A percentile compares a stretch with the other conserved stretches of the same genome.
Conservation (phyloP, 768 basidiomycete genomes). For the Pulveroboletus frians region DNA sequence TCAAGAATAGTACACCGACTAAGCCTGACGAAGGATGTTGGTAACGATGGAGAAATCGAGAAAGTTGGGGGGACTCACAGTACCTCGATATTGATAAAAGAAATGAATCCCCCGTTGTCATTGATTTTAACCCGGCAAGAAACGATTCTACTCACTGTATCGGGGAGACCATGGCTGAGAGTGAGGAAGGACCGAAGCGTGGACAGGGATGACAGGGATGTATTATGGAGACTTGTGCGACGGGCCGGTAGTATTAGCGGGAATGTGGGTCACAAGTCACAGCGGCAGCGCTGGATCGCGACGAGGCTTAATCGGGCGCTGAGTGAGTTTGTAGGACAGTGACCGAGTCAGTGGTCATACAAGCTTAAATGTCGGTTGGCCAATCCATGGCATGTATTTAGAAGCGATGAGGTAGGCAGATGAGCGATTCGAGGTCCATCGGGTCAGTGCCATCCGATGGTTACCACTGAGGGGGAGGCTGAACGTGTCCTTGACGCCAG, state of each 20-base stretch:
- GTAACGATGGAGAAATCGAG: not conserved
- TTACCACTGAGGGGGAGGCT: too few relatives aligned
- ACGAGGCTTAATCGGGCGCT: too few relatives aligned
- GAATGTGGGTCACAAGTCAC: too few relatives aligned
- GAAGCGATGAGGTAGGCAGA: too few relatives aligned
- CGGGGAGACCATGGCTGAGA: conserved; percentile 3
- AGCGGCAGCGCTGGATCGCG: too few relatives aligned
- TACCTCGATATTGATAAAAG: conserved; percentile 4
- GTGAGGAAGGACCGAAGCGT: not conserved
- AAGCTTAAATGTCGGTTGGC: too few relatives aligned
- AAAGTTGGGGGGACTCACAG: conserved; percentile 8
- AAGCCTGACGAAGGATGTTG: conserved; percentile 7
- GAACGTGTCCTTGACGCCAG: too few relatives aligned
- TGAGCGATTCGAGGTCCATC: too few relatives aligned
- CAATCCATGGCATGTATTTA: too few relatives aligned
- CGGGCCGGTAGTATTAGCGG: not conserved
- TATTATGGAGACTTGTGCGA: not conserved
- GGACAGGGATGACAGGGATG: not conserved
- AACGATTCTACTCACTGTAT: conserved; percentile 15
- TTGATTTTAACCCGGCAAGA: not conserved
- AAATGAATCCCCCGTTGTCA: not conserved
- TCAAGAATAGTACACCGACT: conserved; percentile 18
- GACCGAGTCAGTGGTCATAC: too few relatives aligned
- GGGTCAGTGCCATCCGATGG: too few relatives aligned
- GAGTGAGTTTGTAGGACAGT: too few relatives aligned